Conservation (phyloP, 1,284 basidiomycete genomes). For the Ceratobasidium papillatum region DNA sequence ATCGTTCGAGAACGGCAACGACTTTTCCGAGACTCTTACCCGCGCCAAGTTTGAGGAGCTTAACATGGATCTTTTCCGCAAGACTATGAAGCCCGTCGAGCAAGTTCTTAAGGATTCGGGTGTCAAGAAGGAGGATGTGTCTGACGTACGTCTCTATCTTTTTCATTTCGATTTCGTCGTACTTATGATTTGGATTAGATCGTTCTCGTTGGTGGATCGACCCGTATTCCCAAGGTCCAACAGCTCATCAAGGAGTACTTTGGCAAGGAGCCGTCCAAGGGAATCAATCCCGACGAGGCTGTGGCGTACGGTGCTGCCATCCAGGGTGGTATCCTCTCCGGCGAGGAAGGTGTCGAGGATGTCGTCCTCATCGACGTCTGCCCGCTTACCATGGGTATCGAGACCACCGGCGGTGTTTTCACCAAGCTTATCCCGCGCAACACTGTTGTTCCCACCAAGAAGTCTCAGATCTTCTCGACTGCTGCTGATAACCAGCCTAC, state of each 20-base stretch:
- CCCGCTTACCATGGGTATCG: slow-evolving; percentile 95
- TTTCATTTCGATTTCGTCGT: neutral
- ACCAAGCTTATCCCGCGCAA: slow-evolving; percentile 96
- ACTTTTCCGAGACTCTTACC: slow-evolving; percentile 96
- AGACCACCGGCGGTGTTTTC: slow-evolving; percentile 98
- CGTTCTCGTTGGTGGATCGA: slow-evolving; percentile 95
- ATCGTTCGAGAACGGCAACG: slow-evolving; percentile 92
- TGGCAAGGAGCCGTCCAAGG: slow-evolving; percentile 91
- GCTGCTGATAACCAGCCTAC: slow-evolving; percentile 94
- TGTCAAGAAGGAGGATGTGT: slow-evolving; percentile 96
- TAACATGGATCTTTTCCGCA: slow-evolving; percentile 98
- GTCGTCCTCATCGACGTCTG: slow-evolving; percentile 96
- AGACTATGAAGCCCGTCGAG: slow-evolving; percentile 99
- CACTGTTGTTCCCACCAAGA: slow-evolving; percentile 98
- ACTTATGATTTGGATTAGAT: slow-evolving; percentile 55
- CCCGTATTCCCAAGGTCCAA: slow-evolving; percentile 98
- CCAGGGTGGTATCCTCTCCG: slow-evolving; percentile 95
- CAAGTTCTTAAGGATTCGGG: slow-evolving; percentile 98
- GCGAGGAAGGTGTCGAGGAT: slow-evolving; percentile 82
- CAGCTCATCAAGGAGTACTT: slow-evolving; percentile 96
- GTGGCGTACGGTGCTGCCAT: slow-evolving; percentile 98
- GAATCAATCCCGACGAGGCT: slow-evolving; percentile 95
- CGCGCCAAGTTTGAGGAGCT: slow-evolving; percentile 99
- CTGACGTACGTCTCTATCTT: slow-evolving; percentile 69
- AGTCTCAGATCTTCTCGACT: slow-evolving; percentile 98